phyloP scores from a whole-genome alignment of 148 eudicot genomes.

The Rhododendron molle region DNA sequence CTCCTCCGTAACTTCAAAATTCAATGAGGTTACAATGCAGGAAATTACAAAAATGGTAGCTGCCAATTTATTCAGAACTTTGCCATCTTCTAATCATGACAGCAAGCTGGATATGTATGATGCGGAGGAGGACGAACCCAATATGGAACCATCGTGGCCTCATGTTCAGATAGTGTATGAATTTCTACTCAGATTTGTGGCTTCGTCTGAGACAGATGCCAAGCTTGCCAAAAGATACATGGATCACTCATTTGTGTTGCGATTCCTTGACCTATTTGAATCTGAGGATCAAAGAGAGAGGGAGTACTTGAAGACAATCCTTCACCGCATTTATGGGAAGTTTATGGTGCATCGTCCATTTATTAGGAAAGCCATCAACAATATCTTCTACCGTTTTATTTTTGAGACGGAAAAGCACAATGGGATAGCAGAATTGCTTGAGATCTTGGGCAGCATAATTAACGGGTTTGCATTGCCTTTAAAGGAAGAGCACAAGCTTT shows the following conservation, averaged over 20 bases:
- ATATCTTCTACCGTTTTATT: slow-evolving; percentile 39
- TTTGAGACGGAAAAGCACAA: slow-evolving; percentile 50
- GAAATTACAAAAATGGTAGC: slow-evolving; percentile 46
- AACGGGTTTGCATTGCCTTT: slow-evolving; percentile 58
- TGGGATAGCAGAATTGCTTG: slow-evolving; percentile 55
- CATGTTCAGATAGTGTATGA: slow-evolving; percentile 54
- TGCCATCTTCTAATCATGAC: slow-evolving; percentile 32
- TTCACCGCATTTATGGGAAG: slow-evolving; percentile 49
- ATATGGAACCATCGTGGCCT: slow-evolving; percentile 50
- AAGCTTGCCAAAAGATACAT: slow-evolving; percentile 43
- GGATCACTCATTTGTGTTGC: slow-evolving; percentile 41
- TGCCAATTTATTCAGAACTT: slow-evolving; percentile 37
- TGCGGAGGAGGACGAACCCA: slow-evolving; percentile 45
- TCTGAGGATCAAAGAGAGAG: slow-evolving; percentile 54
- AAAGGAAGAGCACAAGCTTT: slow-evolving; percentile 52
- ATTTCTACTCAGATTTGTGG: slow-evolving; percentile 40
- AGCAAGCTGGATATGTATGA: slow-evolving; percentile 36
- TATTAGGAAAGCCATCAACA: slow-evolving; percentile 47
- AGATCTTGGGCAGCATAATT: slow-evolving; percentile 51
- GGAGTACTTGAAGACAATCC: slow-evolving; percentile 50
- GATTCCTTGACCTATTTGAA: slow-evolving; percentile 46
- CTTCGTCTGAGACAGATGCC: slow-evolving; percentile 40
- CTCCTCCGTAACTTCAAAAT: slow-evolving; percentile 32
- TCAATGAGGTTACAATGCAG: slow-evolving; percentile 36
- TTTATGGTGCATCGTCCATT: slow-evolving; percentile 55